Conservation (phyloP, 371 early-diverging fungal species). For the Rhizomucor pusillus region DNA sequence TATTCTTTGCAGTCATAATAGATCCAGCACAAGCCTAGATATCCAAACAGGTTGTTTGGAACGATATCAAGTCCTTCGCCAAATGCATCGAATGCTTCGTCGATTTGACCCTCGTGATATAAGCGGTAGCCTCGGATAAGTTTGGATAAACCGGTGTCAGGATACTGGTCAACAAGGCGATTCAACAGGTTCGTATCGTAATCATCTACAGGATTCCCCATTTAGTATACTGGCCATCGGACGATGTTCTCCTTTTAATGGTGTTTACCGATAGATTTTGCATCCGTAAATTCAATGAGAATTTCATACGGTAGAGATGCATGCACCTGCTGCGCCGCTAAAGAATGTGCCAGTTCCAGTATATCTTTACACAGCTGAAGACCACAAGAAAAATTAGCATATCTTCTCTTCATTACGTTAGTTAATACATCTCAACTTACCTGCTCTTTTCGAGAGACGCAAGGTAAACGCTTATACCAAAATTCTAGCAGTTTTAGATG, state of each 20-base stretch:
- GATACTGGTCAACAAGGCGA: constrained; percentile 40
- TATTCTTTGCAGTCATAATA: constrained; percentile 54
- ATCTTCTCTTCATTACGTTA: neutral
- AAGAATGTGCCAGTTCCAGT: constrained; percentile 28
- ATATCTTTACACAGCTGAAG: constrained; percentile 36
- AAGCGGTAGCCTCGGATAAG: constrained; percentile 46
- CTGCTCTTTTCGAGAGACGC: constrained; percentile 22
- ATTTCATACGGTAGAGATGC: constrained; percentile 50
- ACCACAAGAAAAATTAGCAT: neutral
- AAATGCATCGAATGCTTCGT: constrained; percentile 39
- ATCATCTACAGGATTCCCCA: constrained; percentile 20
- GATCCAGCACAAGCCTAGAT: constrained; percentile 54
- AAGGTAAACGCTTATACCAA: constrained; percentile 25
- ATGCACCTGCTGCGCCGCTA: constrained; percentile 23
- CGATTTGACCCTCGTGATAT: constrained; percentile 37
- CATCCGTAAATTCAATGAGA: constrained; percentile 49
- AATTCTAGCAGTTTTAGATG: constrained; percentile 30
- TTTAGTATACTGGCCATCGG: no score
- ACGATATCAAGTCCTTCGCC: constrained; percentile 50
- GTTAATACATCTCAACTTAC: constrained; percentile 10
- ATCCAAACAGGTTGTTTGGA: constrained; percentile 47
- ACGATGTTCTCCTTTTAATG: no score
- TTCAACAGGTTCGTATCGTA: constrained; percentile 48
- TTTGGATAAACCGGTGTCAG: constrained; percentile 51
- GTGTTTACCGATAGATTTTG: constrained; percentile 35